These are phyloP conservation scores for Penicillium goetzii DNA, from an alignment of 495 filamentous ascomycete species.

Conservation along the genomic window DNA sequence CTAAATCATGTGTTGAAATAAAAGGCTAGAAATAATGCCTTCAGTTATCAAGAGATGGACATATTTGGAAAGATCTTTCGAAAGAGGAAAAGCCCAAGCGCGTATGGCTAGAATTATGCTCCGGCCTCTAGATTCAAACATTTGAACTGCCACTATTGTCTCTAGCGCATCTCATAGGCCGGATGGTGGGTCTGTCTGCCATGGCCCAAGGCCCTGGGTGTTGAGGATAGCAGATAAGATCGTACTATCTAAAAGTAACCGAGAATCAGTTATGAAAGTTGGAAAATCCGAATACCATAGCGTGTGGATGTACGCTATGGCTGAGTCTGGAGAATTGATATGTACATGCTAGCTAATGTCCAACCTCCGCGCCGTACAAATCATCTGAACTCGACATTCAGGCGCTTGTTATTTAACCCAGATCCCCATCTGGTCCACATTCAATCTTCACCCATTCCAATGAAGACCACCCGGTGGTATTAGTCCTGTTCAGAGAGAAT, in stretches of 20 bases:
- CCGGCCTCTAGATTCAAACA: background rate
- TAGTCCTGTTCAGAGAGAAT: background rate
- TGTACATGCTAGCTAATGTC: background rate
- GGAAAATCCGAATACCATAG: background rate
- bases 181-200: background rate
- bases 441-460: constrained; percentile 3
- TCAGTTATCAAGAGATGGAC: background rate
- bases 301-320: background rate
- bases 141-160: background rate
- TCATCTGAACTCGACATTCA: background rate
- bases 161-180: background rate
- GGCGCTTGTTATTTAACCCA: background rate
- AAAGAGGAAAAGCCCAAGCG: background rate
- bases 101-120: background rate
- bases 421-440: constrained; percentile 1
- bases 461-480: background rate
- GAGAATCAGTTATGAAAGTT: background rate
- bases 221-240: constrained; percentile 5
- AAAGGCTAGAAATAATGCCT: too few relatives aligned
- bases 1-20: too few relatives aligned
- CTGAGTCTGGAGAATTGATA: background rate
- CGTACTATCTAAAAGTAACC: background rate
- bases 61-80: background rate
- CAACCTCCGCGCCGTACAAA: background rate
- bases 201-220: background rate